phyloP scores from a whole-genome alignment of 805 yeast species.

The Metschnikowia matae region DNA sequence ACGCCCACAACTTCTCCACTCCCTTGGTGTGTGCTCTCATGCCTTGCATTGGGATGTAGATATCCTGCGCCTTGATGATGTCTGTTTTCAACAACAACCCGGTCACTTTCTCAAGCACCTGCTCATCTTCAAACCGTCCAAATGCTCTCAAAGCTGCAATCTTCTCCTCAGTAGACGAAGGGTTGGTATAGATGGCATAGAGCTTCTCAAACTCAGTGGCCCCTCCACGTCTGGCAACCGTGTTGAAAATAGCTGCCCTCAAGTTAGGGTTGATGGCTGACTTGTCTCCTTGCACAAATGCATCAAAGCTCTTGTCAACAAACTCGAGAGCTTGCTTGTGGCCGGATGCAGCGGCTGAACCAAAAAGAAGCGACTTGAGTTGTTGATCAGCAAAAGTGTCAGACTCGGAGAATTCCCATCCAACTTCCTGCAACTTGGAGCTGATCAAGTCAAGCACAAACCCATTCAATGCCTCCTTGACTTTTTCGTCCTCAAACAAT shows the following conservation, averaged over 20 bases:
- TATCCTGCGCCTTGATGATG: slow-evolving; percentile 63
- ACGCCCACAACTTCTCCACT: slow-evolving; percentile 64
- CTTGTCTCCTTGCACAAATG: slow-evolving; percentile 58
- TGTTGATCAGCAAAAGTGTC: slow-evolving; percentile 62
- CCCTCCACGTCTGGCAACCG: slow-evolving; percentile 66
- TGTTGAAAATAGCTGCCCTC: slow-evolving; percentile 58
- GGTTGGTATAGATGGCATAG: slow-evolving; percentile 54
- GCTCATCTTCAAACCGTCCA: slow-evolving; percentile 56
- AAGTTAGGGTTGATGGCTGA: slow-evolving; percentile 72
- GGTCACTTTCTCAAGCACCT: slow-evolving; percentile 53
- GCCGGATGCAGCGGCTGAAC: slow-evolving; percentile 53
- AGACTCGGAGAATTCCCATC: slow-evolving; percentile 56
- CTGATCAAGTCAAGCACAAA: slow-evolving; percentile 55
- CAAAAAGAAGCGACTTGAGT: slow-evolving; percentile 61
- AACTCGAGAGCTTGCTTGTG: slow-evolving; percentile 45
- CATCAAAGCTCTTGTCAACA: slow-evolving; percentile 47
- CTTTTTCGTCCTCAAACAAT: slow-evolving; percentile 48
- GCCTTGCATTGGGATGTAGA: slow-evolving; percentile 73
- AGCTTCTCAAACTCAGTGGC: slow-evolving; percentile 59
- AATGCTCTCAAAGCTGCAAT: slow-evolving; percentile 63
- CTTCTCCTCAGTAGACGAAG: slow-evolving; percentile 63
- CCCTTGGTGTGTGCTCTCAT: slow-evolving; percentile 62
- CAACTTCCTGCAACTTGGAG: slow-evolving; percentile 51
- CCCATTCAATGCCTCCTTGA: slow-evolving; percentile 44
- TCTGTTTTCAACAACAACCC: slow-evolving; percentile 52